phyloP scores from a whole-genome alignment of 1,284 basidiomycete genomes.

The Tylopilus orsonianus region DNA sequence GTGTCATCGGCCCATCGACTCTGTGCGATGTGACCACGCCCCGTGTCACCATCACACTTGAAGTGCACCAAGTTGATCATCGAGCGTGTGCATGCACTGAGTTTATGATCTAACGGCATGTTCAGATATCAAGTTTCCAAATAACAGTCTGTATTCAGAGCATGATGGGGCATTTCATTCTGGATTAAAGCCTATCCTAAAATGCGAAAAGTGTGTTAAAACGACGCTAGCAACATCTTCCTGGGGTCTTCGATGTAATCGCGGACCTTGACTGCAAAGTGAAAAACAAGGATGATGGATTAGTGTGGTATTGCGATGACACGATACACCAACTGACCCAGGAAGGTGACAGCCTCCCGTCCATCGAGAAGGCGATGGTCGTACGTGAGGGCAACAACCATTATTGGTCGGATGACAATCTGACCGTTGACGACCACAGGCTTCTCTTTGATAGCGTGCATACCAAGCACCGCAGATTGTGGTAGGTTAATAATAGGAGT shows the following conservation, averaged over 20 bases:
- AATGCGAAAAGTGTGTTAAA: conserved; percentile 13
- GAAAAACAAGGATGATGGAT: conserved; percentile 17
- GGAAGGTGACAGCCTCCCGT: conserved; percentile 96
- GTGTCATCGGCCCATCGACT: too few species aligned
- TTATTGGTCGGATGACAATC: conserved; percentile 95
- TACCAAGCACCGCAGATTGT: conserved; percentile 92
- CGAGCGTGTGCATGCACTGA: too few species aligned
- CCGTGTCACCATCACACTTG: too few species aligned
- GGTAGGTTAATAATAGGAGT: conserved; percentile 98
- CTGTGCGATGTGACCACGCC: too few species aligned
- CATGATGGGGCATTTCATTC: too few species aligned
- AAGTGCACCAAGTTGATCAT: too few species aligned
- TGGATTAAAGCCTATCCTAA: too few species aligned
- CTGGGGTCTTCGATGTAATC: conserved; percentile 59
- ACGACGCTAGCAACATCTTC: conserved; percentile 51
- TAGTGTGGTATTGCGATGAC: conserved; percentile 5
- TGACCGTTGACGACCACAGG: conserved; percentile 92
- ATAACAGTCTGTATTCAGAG: too few species aligned
- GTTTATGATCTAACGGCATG: too few species aligned
- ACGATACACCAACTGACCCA: conserved; percentile 59
- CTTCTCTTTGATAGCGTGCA: conserved; percentile 96
- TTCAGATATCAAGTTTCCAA: too few species aligned
- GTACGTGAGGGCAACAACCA: conserved; percentile 94
- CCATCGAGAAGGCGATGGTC: conserved; percentile 97
- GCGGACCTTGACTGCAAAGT: conserved; percentile 59